Evolutionary conservation across 192 early-diverging fungal genomes (phyloP), one percentile per base, ranked within the genome.

Genomic region (Coemansia sp.): DNA sequence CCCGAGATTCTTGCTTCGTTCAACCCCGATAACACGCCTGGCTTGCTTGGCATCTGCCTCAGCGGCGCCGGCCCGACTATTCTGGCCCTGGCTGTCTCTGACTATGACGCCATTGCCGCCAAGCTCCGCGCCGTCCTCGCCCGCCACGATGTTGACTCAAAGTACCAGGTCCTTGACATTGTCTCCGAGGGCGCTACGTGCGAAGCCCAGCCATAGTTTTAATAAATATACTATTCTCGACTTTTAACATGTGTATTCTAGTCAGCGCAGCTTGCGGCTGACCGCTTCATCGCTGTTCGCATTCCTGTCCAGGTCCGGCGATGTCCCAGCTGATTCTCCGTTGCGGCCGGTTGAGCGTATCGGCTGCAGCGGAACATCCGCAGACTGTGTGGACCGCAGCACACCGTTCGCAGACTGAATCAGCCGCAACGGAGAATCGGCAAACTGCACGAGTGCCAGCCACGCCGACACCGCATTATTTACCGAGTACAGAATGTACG

Each of bases 51-150:
- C 8, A 88, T 93, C 29, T 97, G 96, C 63, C 79, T 98, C 50
- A 92, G 90, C 64, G 97, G 97, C 50, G 97, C 97, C 3, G 97
- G 97, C 1, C 97, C 97, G 19, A 98, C 95, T 32, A 93, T 99
- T 43, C 82, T 99, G 38, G 92, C 91, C 14, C 79, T 99, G 55
- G 95, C 94, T 0, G 86, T 84, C 3, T 78, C 83, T 55, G 88
- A 94, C 72, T 94, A 94, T 85, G 93, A 96, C 61, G 63, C 72
- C 25, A 96, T 98, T 56, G 94, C 94, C 2, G 65, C 52, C 10
- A 72, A 74, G 47, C 70, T 82, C 38, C 65, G 67, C 37, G 50
- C 61, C 2, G 51, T 82, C 21, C 70, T 82, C 62, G 67, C 58
- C 7, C 60, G 62, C 49, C 79, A 82, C 59, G 65, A 64, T 41